Base-by-base conservation (phyloP, 2,329 filamentous ascomycete species). In the Paecilomyces fulvus region DNA sequence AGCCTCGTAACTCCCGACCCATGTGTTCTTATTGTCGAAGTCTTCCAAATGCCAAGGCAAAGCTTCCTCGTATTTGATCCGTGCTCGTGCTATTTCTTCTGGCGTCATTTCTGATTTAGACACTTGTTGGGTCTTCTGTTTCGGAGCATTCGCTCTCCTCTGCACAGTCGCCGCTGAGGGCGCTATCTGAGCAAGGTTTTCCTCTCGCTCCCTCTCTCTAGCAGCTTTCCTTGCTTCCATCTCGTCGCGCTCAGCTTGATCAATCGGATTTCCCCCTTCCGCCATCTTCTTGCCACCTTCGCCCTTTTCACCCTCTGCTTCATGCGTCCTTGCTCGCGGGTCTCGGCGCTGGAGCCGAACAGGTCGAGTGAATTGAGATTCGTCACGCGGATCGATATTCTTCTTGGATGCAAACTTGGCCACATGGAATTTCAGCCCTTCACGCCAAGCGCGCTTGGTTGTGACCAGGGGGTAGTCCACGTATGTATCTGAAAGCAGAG, bases 21-120 rank as follows among this genome's bases (percentile, higher is more conserved):
- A 97, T 2, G 89, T 88, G 65, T 96, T 92, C 71, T 92, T 96
- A 61, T 91, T 90, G 66, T 99, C 92, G 46, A 92, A 95, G 70
- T 99, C 94, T 70, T 99, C 94, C 33, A 99, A 74, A 70, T 96
- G 92, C 94, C 94, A 99, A 5, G 94, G 94, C 52, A 96, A 78
- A 3, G 92, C 90, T 72, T 99, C 94, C 70, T 97, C 94, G 63
- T 97, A 99, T 60, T 92, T 82, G 48, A 86, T 75, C 58, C 83
- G 78, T 48, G 80, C 77, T 52, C 77, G 77, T 58, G 87, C 74
- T 84, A 84, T 77, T 80, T 95, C 80, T 82, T 94, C 77, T 75
- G 81, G 81, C 1, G 84, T 85, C 68, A 85, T 83, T 56, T 95
- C 89, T n/a, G 88, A 83, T 63, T 90, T 86, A 67, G 89, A 91